Evolutionary conservation across 148 eudicot species (phyloP).

Genomic region (Polygonum aviculare): DNA sequence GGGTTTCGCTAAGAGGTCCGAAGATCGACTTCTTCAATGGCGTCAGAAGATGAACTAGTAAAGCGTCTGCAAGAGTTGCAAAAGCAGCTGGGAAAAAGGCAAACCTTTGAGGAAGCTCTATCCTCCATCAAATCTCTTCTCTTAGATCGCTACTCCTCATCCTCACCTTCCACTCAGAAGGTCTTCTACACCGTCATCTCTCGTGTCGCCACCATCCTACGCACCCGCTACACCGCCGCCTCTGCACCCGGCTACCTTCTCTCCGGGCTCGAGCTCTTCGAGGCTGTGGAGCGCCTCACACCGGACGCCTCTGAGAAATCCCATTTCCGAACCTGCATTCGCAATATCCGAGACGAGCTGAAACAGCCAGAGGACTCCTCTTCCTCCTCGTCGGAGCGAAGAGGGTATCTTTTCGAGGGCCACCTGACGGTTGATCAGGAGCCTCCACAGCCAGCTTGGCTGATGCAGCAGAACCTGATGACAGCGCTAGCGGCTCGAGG

Average conservation of each 20-base stretch:
- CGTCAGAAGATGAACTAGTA: constrained; percentile 27
- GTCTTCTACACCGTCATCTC: constrained; percentile 66
- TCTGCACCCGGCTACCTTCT: constrained; percentile 52
- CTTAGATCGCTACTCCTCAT: constrained; percentile 32
- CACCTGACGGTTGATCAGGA: constrained; percentile 84
- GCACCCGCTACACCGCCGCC: constrained; percentile 73
- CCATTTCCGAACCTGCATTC: constrained; percentile 43
- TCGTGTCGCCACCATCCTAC: constrained; percentile 73
- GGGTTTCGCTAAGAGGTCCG: not conserved
- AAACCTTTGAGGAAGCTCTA: constrained; percentile 60
- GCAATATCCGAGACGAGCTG: constrained; percentile 34
- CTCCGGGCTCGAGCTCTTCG: constrained; percentile 65
- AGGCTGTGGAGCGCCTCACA: constrained; percentile 38
- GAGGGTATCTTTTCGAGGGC: constrained; percentile 83
- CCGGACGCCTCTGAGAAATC: constrained; percentile 30
- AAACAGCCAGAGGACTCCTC: constrained; percentile 25
- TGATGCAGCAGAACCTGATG: constrained; percentile 55
- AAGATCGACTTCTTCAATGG: constrained; percentile 12
- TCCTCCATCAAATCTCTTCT: constrained; percentile 52
- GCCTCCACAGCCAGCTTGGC: constrained; percentile 84
- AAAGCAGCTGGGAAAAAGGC: constrained; percentile 56
- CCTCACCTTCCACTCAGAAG: constrained; percentile 48
- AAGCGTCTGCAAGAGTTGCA: constrained; percentile 53
- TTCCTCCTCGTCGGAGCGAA: not conserved
- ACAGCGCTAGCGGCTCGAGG: constrained; percentile 44